Evolutionary conservation across 2,329 filamentous ascomycete species (phyloP).

Genomic region (Sordariomycetes sp.): DNA sequence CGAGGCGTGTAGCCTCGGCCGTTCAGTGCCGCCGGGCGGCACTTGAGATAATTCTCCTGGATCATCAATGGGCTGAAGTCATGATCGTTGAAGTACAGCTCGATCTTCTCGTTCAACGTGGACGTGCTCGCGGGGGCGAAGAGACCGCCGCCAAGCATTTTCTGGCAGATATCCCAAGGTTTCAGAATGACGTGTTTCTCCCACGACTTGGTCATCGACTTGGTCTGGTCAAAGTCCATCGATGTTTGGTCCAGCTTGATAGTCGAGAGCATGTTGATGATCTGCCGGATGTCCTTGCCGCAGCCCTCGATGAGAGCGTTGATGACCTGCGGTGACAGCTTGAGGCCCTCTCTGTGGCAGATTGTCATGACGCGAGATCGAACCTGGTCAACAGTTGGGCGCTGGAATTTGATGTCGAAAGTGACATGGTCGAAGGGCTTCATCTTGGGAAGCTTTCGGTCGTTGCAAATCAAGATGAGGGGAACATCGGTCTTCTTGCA

Average conservation of each 20-base stretch:
- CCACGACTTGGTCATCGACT: constrained; percentile 95
- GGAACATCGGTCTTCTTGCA: constrained; percentile 94
- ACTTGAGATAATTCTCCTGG: constrained; percentile 91
- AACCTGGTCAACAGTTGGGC: constrained; percentile 85
- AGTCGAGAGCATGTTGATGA: constrained; percentile 97
- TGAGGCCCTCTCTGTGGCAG: constrained; percentile 81
- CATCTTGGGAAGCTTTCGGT: constrained; percentile 89
- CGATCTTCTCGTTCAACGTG: constrained; percentile 93
- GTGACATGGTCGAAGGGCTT: constrained; percentile 87
- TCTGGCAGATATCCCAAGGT: constrained; percentile 94
- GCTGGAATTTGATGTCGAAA: constrained; percentile 76
- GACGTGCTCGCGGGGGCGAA: constrained; percentile 76
- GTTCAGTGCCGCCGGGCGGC: constrained; percentile 58
- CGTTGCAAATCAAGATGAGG: constrained; percentile 96
- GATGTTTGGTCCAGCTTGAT: constrained; percentile 75
- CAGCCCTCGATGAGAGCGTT: constrained; percentile 93
- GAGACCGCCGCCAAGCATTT: constrained; percentile 79
- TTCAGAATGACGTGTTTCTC: constrained; percentile 96
- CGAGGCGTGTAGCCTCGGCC: constrained; percentile 43
- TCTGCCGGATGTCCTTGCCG: constrained; percentile 90
- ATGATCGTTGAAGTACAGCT: constrained; percentile 98
- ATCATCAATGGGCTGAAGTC: constrained; percentile 97
- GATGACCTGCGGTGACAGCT: constrained; percentile 71
- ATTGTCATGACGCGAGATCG: constrained; percentile 91
- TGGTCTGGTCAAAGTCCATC: constrained; percentile 77